Evolutionary conservation across 2,329 filamentous ascomycete genomes (phyloP).

Genomic region (Mollisia scopiformis): DNA sequence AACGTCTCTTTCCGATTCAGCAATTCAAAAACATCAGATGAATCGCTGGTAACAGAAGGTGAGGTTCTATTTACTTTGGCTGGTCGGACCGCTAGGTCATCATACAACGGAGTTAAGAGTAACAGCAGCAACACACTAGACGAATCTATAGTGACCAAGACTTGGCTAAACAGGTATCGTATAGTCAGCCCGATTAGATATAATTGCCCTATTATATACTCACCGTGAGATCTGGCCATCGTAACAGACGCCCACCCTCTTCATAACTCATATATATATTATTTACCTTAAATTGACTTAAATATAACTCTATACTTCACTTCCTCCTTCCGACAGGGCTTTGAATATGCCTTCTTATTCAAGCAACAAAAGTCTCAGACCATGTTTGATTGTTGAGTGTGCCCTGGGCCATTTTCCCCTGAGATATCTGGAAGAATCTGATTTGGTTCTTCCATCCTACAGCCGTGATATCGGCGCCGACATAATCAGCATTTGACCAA

Average conservation of each 20-base stretch:
- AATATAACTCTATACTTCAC: too few relatives aligned
- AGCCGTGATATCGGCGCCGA: conserved; percentile 25
- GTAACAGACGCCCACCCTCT: neutral
- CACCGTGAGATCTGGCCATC: neutral
- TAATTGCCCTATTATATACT: neutral
- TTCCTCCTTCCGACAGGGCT: neutral
- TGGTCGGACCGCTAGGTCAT: too few relatives aligned
- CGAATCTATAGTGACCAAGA: too few relatives aligned
- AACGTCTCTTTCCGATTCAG: too few relatives aligned
- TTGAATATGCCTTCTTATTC: too few relatives aligned
- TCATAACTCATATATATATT: neutral
- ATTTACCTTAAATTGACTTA: too few relatives aligned
- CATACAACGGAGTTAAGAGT: too few relatives aligned
- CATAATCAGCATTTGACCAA: conserved; percentile 25
- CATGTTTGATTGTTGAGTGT: conserved; percentile 20
- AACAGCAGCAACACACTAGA: too few relatives aligned
- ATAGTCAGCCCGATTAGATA: neutral
- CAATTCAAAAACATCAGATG: too few relatives aligned
- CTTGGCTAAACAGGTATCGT: neutral
- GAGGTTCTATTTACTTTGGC: too few relatives aligned
- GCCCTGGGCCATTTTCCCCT: conserved; percentile 20
- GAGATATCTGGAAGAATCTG: conserved; percentile 20
- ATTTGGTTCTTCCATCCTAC: conserved; percentile 26
- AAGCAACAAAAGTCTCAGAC: conserved; percentile 21
- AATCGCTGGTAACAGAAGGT: too few relatives aligned